These are phyloP conservation scores for Monilinia aucupariae DNA, from an alignment of 2,329 filamentous ascomycete species.

Conservation along the genomic window DNA sequence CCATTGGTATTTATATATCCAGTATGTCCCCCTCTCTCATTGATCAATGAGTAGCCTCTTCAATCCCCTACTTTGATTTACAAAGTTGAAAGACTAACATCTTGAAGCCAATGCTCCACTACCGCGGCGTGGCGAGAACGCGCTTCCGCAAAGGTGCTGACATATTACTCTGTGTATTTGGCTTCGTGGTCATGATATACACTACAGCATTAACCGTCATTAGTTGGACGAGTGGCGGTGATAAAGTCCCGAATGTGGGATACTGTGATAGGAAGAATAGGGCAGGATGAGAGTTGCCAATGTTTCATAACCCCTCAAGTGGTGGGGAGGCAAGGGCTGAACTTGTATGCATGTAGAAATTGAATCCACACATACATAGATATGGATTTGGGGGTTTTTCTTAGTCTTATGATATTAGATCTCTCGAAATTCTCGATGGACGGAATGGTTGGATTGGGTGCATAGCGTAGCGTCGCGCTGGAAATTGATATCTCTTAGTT, in stretches of 20 bases:
- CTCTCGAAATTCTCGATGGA: not conserved
- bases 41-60: not conserved
- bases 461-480: constrained; percentile 13
- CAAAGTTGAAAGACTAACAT: constrained; percentile 14
- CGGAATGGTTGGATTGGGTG: not conserved
- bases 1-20: constrained; percentile 97
- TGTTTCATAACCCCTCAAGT: constrained; percentile 2
- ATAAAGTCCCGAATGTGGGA: constrained; percentile 47
- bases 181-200: constrained; percentile 82
- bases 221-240: constrained; percentile 68
- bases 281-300: constrained; percentile 1
- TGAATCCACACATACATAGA: not conserved
- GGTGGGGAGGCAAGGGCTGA: not conserved
- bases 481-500: constrained; percentile 3
- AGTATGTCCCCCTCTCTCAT: constrained; percentile 50
- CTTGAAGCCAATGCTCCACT: constrained; percentile 78
- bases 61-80: not conserved
- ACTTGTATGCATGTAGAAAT: constrained; percentile 7
- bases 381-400: not conserved
- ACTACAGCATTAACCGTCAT: constrained; percentile 81
- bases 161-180: constrained; percentile 72
- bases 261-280: constrained; percentile 51
- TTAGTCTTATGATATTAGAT: constrained; percentile 8
- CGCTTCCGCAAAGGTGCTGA: constrained; percentile 65
- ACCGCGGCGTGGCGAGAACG: constrained; percentile 69